Evolutionary conservation across 2,329 filamentous ascomycete genomes (phyloP).

Genomic region (Alternaria gaisen): DNA sequence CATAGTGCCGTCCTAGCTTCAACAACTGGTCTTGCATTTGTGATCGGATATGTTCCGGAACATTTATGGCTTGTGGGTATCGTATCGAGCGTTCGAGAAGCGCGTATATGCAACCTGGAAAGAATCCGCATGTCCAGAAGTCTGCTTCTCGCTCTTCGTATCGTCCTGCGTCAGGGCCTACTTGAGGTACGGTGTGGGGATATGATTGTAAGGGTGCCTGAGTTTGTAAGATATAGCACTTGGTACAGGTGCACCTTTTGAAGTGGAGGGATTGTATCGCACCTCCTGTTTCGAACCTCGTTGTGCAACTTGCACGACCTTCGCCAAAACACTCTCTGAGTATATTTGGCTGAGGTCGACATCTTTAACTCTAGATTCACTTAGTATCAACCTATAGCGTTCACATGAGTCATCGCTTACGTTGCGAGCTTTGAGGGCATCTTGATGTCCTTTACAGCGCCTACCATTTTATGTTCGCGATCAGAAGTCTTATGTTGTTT

Average conservation of each 20-base stretch:
- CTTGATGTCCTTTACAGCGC: neutral
- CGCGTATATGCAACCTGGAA: slow-evolving; percentile 47
- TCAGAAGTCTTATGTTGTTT: neutral
- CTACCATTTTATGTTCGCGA: slow-evolving; percentile 12
- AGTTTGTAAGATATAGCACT: neutral
- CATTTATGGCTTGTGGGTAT: slow-evolving; percentile 37
- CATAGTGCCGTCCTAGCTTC: slow-evolving; percentile 41
- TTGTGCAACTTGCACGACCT: slow-evolving; percentile 46
- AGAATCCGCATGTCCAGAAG: slow-evolving; percentile 51
- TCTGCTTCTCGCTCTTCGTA: slow-evolving; percentile 49
- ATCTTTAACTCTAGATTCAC: slow-evolving; percentile 30
- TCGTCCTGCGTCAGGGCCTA: slow-evolving; percentile 29
- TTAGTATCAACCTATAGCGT: neutral
- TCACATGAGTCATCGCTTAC: slow-evolving; percentile 11
- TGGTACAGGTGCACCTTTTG: neutral
- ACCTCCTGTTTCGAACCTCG: slow-evolving; percentile 37
- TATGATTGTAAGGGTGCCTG: slow-evolving; percentile 42
- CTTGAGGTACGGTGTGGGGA: slow-evolving; percentile 47
- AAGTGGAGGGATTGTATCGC: neutral
- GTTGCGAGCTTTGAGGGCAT: slow-evolving; percentile 7
- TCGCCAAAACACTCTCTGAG: slow-evolving; percentile 42
- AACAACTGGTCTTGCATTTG: slow-evolving; percentile 37
- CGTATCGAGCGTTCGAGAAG: slow-evolving; percentile 43
- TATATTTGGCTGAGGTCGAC: slow-evolving; percentile 40
- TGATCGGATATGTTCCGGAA: slow-evolving; percentile 28